Base-by-base conservation (phyloP, 139 green algal species). In the Chlorella sp. region DNA sequence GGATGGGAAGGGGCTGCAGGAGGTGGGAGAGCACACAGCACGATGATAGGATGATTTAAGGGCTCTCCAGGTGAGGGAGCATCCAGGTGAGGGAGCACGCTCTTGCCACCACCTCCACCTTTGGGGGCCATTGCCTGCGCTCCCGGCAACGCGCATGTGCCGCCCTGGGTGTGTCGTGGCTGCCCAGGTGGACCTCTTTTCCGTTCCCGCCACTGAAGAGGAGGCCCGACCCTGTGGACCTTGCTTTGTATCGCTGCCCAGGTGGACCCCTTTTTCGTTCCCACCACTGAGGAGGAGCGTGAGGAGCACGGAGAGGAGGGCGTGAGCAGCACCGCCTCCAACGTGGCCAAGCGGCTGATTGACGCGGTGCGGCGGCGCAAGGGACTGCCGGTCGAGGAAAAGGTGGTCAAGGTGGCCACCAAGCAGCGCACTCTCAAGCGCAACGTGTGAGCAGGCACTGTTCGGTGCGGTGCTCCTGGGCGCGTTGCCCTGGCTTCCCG, bases 251-350 rank as follows among this genome's bases (percentile, higher is more conserved):
- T n/a, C n/a, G n/a, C n/a, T n/a, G 6, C 49, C 22, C 86, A 94
- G 85, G 87, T 94, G 26, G 95, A 99, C 75, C 95, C 96, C 4
- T 98, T 97, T 83, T 98, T 97, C 70, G 85, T 94, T 55, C 95
- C 93, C 5, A 90, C 80, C 1, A 98, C 95, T 10, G 91, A 98
- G 80, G 95, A 98, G 67, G 93, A 99, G 84, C 82, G 94, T 1
- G 95, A 99, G 83, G 95, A 99, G 86, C 95, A 92, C 85, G 95
- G 95, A 2, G 95, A 97, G 74, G 91, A 95, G 64, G 88, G 82
- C 0, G 74, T 85, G 1, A 82, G 81, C 2, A 70, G 74, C 20
- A 85, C 85, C 20, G 62, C 76, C 5, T 50, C 83, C 63, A 96
- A 97, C 80, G 72, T 98, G n/a, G 93, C 94, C 22, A 80, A 86